A percentile compares a stretch with the other conserved stretches of the same genome.
Evolutionary conservation across 495 filamentous ascomycete species (phyloP).

Genomic region (Entonaema liquescens): DNA sequence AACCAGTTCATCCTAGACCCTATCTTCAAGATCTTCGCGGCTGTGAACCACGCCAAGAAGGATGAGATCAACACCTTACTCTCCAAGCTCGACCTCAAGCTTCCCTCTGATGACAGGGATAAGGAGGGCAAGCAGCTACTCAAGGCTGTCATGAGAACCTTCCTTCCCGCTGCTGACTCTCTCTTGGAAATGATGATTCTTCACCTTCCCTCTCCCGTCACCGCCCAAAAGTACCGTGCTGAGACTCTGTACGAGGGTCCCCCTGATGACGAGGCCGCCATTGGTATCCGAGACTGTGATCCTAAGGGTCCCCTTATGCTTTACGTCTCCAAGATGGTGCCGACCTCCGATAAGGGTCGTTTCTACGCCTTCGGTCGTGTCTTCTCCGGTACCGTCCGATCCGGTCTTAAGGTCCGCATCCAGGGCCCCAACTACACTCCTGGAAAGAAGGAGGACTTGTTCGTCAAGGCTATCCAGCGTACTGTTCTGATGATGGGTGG

Average conservation of each 20-base stretch:
- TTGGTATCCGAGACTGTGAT: conserved; percentile 97
- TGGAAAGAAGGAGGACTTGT: conserved; percentile 98
- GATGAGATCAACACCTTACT: conserved; percentile 86
- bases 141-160: conserved; percentile 98
- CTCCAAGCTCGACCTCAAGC: conserved; percentile 92
- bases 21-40: conserved; percentile 97
- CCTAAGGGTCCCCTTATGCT: conserved; percentile 98
- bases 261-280: conserved; percentile 85
- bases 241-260: conserved; percentile 99
- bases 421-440: conserved; percentile 99
- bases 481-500: conserved; percentile 99
- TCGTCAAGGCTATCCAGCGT: conserved; percentile 99
- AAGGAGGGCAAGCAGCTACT: conserved; percentile 96
- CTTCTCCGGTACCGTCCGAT: conserved; percentile 96
- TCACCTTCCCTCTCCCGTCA: conserved; percentile 94
- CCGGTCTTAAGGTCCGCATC: conserved; percentile 99
- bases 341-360: conserved; percentile 98
- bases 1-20: conserved; percentile 98
- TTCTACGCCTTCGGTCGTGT: conserved; percentile 99
- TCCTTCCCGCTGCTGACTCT: conserved; percentile 96
- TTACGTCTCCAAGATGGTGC: conserved; percentile 99
- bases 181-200: conserved; percentile 99
- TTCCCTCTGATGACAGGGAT: conserved; percentile 83
- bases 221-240: conserved; percentile 96
- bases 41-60: conserved; percentile 98